Percentiles rank a stretch among this genome's conserved stretches.
phyloP scores from a whole-genome alignment of 176 grass and related monocot species.

The Musa acuminata region DNA sequence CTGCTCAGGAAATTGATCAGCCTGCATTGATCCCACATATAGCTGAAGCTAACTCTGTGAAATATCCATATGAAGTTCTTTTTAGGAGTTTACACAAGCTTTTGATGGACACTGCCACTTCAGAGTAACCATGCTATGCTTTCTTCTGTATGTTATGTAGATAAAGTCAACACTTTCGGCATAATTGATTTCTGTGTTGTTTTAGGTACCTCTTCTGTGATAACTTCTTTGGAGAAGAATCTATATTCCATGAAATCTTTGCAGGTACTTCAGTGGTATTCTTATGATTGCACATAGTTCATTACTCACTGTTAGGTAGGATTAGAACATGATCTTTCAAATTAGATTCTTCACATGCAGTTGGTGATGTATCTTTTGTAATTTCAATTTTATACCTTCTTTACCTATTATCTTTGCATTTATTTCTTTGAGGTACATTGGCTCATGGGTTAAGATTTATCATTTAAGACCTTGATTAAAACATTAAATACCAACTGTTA shows the following conservation, averaged over 20 bases:
- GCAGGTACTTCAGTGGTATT: slow-evolving; percentile 49
- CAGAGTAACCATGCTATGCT: slow-evolving; percentile 53
- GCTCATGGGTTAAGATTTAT: not conserved
- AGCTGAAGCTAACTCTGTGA: slow-evolving; percentile 91
- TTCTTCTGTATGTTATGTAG: not conserved
- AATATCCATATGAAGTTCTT: slow-evolving; percentile 98
- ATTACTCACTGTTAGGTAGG: slow-evolving; percentile 9
- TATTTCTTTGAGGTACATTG: not conserved
- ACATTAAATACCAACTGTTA: too few relatives aligned
- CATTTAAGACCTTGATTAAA: too few relatives aligned
- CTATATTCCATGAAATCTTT: slow-evolving; percentile 93
- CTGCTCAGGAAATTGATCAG: slow-evolving; percentile 92
- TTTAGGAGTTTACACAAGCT: slow-evolving; percentile 99
- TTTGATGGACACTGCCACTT: slow-evolving; percentile 94
- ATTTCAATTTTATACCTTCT: not conserved
- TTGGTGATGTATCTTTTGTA: not conserved
- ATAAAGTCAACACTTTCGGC: slow-evolving; percentile 7
- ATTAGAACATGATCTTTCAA: not conserved
- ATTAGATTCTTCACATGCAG: not conserved
- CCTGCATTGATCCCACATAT: slow-evolving; percentile 99
- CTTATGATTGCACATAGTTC: not conserved
- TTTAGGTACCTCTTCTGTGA: slow-evolving; percentile 91
- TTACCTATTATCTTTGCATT: not conserved
- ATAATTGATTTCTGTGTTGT: slow-evolving; percentile 23
- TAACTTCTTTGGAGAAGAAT: slow-evolving; percentile 93